phyloP scores from a whole-genome alignment of 2,329 filamentous ascomycete genomes.

The Alternaria infectoria region DNA sequence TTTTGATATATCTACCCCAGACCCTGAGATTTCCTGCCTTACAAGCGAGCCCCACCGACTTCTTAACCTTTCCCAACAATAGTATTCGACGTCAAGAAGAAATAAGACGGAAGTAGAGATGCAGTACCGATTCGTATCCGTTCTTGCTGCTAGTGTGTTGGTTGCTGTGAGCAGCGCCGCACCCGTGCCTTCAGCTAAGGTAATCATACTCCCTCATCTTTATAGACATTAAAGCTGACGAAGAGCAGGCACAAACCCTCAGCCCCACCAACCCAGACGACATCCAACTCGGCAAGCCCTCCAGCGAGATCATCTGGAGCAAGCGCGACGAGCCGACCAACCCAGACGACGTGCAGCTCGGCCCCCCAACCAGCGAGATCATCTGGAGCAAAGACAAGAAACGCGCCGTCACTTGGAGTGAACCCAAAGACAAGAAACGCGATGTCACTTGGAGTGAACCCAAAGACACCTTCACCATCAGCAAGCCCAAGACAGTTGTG shows the following conservation, averaged over 20 bases:
- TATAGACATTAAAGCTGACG: not conserved
- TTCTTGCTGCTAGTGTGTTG: slow-evolving; percentile 31
- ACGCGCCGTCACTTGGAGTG: not conserved
- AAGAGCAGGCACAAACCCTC: slow-evolving; percentile 6
- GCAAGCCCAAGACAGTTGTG: not conserved
- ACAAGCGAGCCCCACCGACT: slow-evolving; percentile 4
- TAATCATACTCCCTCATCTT: not conserved
- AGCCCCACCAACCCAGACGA: slow-evolving; percentile 7
- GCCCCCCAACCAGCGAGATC: slow-evolving; percentile 19
- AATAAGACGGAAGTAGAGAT: slow-evolving; percentile 7
- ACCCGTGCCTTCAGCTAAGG: slow-evolving; percentile 31
- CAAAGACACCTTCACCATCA: slow-evolving; percentile 5
- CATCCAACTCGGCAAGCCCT: slow-evolving; percentile 25
- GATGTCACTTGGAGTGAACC: not conserved
- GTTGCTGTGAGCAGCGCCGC: slow-evolving; percentile 27
- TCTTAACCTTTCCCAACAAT: not conserved
- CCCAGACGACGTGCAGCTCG: slow-evolving; percentile 20
- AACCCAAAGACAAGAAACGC: slow-evolving; percentile 8
- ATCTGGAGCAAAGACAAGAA: slow-evolving; percentile 27
- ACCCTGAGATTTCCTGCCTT: not conserved
- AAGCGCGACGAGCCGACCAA: slow-evolving; percentile 5
- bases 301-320: slow-evolving; percentile 23
- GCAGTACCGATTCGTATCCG: slow-evolving; percentile 38
- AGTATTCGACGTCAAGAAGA: not conserved
- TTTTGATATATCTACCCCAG: not conserved